Conservation (phyloP, 306 rosid species). For the Acacia melanoxylon region DNA sequence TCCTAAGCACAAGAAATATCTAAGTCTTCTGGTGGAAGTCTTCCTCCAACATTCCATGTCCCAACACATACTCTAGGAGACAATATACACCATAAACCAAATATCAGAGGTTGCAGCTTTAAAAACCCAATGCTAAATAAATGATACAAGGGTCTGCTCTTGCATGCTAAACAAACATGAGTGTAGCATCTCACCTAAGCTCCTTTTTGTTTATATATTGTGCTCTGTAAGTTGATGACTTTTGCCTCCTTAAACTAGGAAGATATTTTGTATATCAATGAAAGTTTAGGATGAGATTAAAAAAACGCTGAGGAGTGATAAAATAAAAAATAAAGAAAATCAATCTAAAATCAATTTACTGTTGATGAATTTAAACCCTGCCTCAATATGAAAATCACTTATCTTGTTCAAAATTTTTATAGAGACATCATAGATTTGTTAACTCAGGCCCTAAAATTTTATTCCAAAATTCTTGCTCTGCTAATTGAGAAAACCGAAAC, state of each 20-base stretch:
- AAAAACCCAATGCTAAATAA: conserved; percentile 23
- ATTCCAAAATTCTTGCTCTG: not conserved
- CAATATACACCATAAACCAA: conserved; percentile 33
- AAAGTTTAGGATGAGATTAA: conserved; percentile 18
- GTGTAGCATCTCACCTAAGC: conserved; percentile 56
- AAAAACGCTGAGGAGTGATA: too few species aligned
- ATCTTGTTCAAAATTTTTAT: too few species aligned
- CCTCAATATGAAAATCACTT: too few species aligned
- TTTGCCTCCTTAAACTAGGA: conserved; percentile 78
- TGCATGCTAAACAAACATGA: conserved; percentile 25
- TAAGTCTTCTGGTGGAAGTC: conserved; percentile 83
- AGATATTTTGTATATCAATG: conserved; percentile 49
- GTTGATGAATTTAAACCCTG: too few species aligned
- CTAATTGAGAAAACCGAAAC: not conserved
- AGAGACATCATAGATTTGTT: too few species aligned
- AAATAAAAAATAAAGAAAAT: too few species aligned
- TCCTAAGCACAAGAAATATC: too few species aligned
- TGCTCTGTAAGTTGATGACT: conserved; percentile 86
- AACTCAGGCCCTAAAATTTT: not conserved
- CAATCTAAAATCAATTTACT: too few species aligned
- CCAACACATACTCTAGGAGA: conserved; percentile 71
- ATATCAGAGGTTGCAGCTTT: conserved; percentile 28
- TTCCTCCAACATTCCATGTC: conserved; percentile 98
- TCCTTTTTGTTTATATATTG: conserved; percentile 86
- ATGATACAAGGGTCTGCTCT: conserved; percentile 19